Evolutionary conservation across 2,329 filamentous ascomycete genomes (phyloP).

Genomic region (Canariomyces notabilis): DNA sequence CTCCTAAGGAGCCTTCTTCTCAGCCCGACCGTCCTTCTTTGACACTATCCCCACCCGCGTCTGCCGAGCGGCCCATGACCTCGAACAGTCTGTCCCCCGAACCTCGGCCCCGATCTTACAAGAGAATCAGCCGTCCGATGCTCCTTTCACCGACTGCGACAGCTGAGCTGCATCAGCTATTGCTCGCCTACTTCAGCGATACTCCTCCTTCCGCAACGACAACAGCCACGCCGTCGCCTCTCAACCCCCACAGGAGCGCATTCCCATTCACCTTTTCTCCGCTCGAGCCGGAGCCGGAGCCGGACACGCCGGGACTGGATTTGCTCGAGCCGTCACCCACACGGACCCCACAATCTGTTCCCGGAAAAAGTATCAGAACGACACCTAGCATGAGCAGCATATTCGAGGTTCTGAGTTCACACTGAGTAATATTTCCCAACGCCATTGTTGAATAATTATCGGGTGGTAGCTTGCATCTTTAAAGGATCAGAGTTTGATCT

Average conservation of each 20-base stretch:
- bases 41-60: conserved; percentile 15
- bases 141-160: conserved; percentile 24
- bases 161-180: conserved; percentile 22
- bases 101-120: conserved; percentile 21
- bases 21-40: conserved; percentile 11
- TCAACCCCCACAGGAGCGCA: conserved; percentile 15
- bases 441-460: background rate
- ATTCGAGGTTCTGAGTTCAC: conserved; percentile 23
- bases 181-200: conserved; percentile 23
- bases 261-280: conserved; percentile 16
- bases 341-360: conserved; percentile 12
- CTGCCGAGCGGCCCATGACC: conserved; percentile 10
- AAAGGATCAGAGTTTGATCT: conserved; percentile 9
- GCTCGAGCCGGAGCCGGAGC: conserved; percentile 17
- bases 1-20: conserved; percentile 1
- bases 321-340: conserved; percentile 24
- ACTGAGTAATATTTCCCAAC: conserved; percentile 10
- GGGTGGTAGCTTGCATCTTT: conserved; percentile 9
- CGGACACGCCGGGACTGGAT: conserved; percentile 17
- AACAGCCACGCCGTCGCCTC: conserved; percentile 21
- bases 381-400: conserved; percentile 24
- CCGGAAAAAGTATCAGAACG: conserved; percentile 10
- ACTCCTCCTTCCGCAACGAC: conserved; percentile 15
- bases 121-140: conserved; percentile 23
- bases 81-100: conserved; percentile 4